Conservation (phyloP, 257 asterid genomes). For the Salvia hispanica region DNA sequence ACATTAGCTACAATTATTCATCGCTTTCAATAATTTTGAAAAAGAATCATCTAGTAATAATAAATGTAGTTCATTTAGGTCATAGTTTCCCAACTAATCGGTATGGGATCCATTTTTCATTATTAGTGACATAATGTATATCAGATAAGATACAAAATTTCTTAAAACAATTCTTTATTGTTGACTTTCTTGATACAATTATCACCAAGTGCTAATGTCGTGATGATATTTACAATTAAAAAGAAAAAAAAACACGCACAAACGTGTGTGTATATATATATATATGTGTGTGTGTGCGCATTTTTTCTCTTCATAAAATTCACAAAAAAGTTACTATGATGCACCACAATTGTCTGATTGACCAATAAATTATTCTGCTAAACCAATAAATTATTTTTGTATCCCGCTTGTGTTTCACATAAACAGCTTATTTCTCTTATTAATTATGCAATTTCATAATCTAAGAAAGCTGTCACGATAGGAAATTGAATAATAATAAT, state of each 20-base stretch:
- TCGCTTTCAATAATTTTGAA: not conserved
- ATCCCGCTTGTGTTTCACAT: too few species aligned
- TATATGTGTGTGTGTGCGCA: not conserved
- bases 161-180: conserved; percentile 20
- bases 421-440: too few species aligned
- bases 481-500: too few species aligned
- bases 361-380: too few species aligned
- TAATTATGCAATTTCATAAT: too few species aligned
- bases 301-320: not conserved
- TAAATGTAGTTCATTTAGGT: conserved; percentile 12
- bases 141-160: conserved; percentile 30
- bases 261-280: not conserved
- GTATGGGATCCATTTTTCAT: conserved; percentile 36
- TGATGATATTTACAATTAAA: not conserved
- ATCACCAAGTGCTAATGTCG: not conserved
- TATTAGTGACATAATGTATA: conserved; percentile 30
- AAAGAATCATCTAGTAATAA: not conserved
- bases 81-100: conserved; percentile 32
- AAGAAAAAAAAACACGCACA: not conserved
- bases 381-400: too few species aligned
- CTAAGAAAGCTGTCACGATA: too few species aligned
- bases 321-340: not conserved
- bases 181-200: conserved; percentile 22
- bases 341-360: too few species aligned
- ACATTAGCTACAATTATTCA: not conserved